Percentiles rank a stretch among this genome's conserved stretches.
Evolutionary conservation across 1,284 basidiomycete genomes (phyloP).

Genomic region (Peniophora sp.): DNA sequence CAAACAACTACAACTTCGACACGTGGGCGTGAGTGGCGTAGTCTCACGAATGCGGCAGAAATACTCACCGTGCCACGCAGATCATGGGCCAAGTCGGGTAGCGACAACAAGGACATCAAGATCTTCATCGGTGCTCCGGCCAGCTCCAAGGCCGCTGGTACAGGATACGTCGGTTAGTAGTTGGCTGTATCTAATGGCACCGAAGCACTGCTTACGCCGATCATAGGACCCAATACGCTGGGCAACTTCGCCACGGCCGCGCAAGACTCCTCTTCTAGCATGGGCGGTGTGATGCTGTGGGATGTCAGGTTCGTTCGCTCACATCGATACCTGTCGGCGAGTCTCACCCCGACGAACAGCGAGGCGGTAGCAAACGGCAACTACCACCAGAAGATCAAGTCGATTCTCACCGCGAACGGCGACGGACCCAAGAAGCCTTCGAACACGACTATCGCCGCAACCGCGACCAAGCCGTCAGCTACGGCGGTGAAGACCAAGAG

Average conservation of each 20-base stretch:
- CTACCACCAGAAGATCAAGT: not conserved
- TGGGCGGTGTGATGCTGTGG: slow-evolving; percentile 59
- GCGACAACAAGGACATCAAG: slow-evolving; percentile 49
- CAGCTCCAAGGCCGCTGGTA: slow-evolving; percentile 33
- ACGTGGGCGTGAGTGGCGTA: slow-evolving; percentile 29
- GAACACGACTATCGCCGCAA: not conserved
- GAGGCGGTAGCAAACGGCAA: not conserved
- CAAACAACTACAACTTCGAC: slow-evolving; percentile 31
- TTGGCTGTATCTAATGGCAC: too few relatives aligned
- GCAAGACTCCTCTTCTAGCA: slow-evolving; percentile 42
- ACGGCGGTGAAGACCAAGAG: not conserved
- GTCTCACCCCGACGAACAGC: not conserved
- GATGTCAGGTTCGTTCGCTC: slow-evolving; percentile 10
- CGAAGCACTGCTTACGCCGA: too few relatives aligned
- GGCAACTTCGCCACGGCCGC: slow-evolving; percentile 33
- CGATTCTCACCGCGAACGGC: not conserved
- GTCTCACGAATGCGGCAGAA: not conserved
- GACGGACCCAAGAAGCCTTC: not conserved
- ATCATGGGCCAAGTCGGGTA: slow-evolving; percentile 45
- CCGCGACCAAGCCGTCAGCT: not conserved
- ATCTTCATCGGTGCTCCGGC: slow-evolving; percentile 55
- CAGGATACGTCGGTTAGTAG: slow-evolving; percentile 39
- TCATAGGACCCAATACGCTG: slow-evolving; percentile 26
- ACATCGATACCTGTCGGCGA: not conserved
- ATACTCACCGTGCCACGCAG: too few relatives aligned